Evolutionary conservation across 2,329 filamentous ascomycete species (phyloP), one percentile per base, ranked within the genome.

Genomic region (Calonectria multiphialidica): DNA sequence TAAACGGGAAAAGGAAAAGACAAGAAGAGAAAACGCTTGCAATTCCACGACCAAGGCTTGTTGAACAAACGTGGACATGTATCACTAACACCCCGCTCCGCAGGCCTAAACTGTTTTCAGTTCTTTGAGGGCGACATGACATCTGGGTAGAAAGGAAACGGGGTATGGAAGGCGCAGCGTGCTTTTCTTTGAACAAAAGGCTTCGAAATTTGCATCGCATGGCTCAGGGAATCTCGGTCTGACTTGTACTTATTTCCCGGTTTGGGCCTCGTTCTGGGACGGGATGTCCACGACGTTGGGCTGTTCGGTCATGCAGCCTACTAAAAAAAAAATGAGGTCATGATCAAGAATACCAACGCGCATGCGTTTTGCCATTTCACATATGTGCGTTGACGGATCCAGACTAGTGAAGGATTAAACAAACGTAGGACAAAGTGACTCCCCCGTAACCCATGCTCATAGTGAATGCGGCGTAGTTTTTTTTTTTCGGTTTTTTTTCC

Each of bases 171-270:
- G 80, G 82, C 82, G 81, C 80, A 80, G 82, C 81, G 80, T 83
- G 80, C 81, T 82, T 82, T 82, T 83, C 76, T 79, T 74, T 80
- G 73, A 78, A 76, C 74, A 77, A 79, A 78, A 81, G 76, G 78
- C 78, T 80, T 81, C 78, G 76, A 81, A 82, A 81, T 78, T 78
- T 80, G 82, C 82, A 83, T 83, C 80, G 82, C 82, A 83, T 82
- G 81, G 82, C 82, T 83, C 80, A 79, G 80, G 76, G 76, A 80
- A 82, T 82, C 79, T 80, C 80, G 80, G 81, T 83, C 81, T 82
- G 81, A 81, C 81, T 82, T 82, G 80, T 81, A 82, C 78, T 82
- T 83, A 78, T 82, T 81, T 81, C 78, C 80, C 80, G 78, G 80
- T 80, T 81, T 80, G 78, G 79, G 79, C 81, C 81, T 83, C 80